Percentiles rank a stretch among this genome's conserved stretches.
These are phyloP conservation scores for Vitis hybrid DNA, from an alignment of 177 flowering plant species.

Conservation along the genomic window DNA sequence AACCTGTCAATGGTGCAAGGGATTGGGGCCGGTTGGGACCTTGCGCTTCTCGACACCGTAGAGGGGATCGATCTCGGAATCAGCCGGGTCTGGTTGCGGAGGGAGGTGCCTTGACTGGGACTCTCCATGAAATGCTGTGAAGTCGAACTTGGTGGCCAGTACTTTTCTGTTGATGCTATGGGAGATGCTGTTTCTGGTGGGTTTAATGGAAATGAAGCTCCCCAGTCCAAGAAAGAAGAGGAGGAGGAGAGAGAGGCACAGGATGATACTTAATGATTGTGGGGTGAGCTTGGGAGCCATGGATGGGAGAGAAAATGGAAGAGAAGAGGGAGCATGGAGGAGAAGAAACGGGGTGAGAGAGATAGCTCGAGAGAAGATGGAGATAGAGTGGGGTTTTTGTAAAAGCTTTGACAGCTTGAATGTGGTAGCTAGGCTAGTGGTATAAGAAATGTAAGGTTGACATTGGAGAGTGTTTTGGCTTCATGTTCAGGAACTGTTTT, in stretches of 20 bases:
- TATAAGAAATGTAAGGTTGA: constrained; percentile 18
- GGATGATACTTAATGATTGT: constrained; percentile 11
- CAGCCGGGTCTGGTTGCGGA: constrained; percentile 8
- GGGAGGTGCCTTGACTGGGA: constrained; percentile 11
- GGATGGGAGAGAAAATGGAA: constrained; percentile 7
- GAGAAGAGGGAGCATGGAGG: constrained; percentile 32
- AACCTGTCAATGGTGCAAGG: constrained; percentile 57
- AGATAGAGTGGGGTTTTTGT: neutral
- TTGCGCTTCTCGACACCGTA: constrained; percentile 54
- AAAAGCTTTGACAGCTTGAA: constrained; percentile 24
- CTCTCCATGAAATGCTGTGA: constrained; percentile 28
- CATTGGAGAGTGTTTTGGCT: constrained; percentile 21
- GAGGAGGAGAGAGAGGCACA: constrained; percentile 31
- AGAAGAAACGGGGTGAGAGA: constrained; percentile 1
- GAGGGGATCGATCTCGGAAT: constrained; percentile 40
- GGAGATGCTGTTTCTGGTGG: neutral
- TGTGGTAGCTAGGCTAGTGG: neutral
- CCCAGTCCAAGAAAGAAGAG: constrained; percentile 7
- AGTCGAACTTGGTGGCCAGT: constrained; percentile 31
- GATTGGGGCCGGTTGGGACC: constrained; percentile 74
- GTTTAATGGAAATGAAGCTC: neutral
- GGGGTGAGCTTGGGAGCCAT: constrained; percentile 19
- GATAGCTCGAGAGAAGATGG: neutral
- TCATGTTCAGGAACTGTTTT: neutral
- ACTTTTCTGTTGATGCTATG: constrained; percentile 18